These are phyloP conservation scores for Alternaria alternata DNA, from an alignment of 2,329 filamentous ascomycete genomes.

Conservation along the genomic window DNA sequence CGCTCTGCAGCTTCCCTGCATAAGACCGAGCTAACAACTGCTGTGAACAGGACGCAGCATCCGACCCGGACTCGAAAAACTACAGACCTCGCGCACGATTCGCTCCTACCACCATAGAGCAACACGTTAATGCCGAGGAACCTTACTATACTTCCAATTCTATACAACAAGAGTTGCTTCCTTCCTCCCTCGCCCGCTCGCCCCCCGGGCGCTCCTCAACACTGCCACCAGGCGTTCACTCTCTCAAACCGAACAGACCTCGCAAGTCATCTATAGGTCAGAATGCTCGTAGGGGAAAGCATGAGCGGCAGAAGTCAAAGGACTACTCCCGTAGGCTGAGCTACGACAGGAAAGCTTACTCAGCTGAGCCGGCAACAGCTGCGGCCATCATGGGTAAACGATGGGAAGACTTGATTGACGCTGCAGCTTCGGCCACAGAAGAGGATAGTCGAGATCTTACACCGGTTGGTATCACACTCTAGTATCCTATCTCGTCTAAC, in stretches of 20 bases:
- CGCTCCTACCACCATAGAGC: slow-evolving; percentile 64
- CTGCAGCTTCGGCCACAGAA: slow-evolving; percentile 90
- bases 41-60: slow-evolving; percentile 45
- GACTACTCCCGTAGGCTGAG: slow-evolving; percentile 77
- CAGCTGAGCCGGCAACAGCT: slow-evolving; percentile 81
- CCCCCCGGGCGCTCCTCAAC: slow-evolving; percentile 89
- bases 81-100: slow-evolving; percentile 52
- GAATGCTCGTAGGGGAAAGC: slow-evolving; percentile 75
- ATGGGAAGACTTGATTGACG: slow-evolving; percentile 97
- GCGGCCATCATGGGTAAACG: slow-evolving; percentile 79
- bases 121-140: slow-evolving; percentile 68
- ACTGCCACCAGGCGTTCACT: slow-evolving; percentile 80
- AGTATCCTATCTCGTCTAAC: slow-evolving; percentile 26
- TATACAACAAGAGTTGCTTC: slow-evolving; percentile 77
- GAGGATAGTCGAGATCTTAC: slow-evolving; percentile 89
- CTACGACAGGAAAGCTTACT: slow-evolving; percentile 81
- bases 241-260: slow-evolving; percentile 74
- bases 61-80: slow-evolving; percentile 50
- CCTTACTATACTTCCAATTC: slow-evolving; percentile 59
- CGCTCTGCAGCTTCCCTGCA: slow-evolving; percentile 20
- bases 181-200: slow-evolving; percentile 81
- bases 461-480: slow-evolving; percentile 68
- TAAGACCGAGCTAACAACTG: slow-evolving; percentile 29
- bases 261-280: slow-evolving; percentile 89
- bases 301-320: slow-evolving; percentile 82